phyloP scores from a whole-genome alignment of 2,329 filamentous ascomycete genomes.

The Fusarium pilosicola region DNA sequence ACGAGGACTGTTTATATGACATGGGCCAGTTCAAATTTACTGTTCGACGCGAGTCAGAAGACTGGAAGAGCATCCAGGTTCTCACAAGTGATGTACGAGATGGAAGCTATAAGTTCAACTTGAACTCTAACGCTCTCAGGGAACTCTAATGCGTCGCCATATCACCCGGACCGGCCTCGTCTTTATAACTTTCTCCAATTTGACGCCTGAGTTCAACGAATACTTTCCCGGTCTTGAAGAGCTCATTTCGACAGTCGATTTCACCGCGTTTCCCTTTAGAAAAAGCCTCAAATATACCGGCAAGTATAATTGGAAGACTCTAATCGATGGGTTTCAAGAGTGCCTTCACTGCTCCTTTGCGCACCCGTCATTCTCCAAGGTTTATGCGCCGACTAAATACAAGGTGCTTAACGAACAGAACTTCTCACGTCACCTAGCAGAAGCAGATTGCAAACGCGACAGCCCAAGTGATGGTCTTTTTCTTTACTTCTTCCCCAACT shows the following conservation, averaged over 20 bases:
- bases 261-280: neutral
- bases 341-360: neutral
- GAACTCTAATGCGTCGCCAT: neutral
- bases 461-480: neutral
- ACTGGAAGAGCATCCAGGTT: neutral
- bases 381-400: neutral
- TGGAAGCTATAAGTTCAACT: neutral
- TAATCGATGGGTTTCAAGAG: neutral
- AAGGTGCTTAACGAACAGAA: neutral
- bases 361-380: neutral
- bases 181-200: neutral
- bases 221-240: neutral
- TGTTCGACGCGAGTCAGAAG: neutral
- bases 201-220: neutral
- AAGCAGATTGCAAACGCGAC: neutral
- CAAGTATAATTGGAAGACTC: neutral
- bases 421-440: neutral
- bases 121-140: neutral
- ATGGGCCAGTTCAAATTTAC: neutral
- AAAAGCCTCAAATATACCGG: neutral
- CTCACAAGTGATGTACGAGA: neutral
- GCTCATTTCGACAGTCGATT: neutral
- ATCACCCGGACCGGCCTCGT: neutral
- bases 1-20: neutral
- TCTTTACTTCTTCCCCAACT: neutral